phyloP scores from a whole-genome alignment of 768 basidiomycete genomes.

The Ephemerocybe angulata region DNA sequence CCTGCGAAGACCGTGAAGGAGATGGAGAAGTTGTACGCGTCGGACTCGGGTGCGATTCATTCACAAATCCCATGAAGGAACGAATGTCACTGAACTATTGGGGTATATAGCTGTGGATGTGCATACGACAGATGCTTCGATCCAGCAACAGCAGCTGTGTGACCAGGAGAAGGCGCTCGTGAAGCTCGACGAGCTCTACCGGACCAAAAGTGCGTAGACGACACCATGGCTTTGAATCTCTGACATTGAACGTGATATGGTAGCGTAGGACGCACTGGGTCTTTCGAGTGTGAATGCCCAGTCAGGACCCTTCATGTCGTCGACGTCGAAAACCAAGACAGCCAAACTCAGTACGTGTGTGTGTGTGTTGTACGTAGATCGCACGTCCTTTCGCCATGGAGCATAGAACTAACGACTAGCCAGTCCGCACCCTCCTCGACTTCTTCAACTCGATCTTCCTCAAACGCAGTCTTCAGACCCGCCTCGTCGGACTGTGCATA shows the following conservation, averaged over 20 bases:
- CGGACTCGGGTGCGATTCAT: slow-evolving; percentile 36
- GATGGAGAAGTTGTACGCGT: slow-evolving; percentile 73
- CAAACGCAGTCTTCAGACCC: slow-evolving; percentile 88
- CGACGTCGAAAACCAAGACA: slow-evolving; percentile 96
- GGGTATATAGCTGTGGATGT: not conserved
- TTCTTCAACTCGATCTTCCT: slow-evolving; percentile 87
- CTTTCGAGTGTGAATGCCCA: slow-evolving; percentile 83
- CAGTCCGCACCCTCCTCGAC: slow-evolving; percentile 91
- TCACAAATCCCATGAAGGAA: not conserved
- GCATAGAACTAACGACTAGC: not conserved
- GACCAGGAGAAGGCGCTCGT: slow-evolving; percentile 85
- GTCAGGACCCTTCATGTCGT: slow-evolving; percentile 83
- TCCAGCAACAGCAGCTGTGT: slow-evolving; percentile 53
- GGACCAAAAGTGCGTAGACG: slow-evolving; percentile 70
- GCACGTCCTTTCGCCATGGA: not conserved
- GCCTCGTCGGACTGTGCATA: slow-evolving; percentile 69
- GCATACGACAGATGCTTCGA: slow-evolving; percentile 31
- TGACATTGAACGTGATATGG: not conserved
- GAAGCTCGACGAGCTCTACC: slow-evolving; percentile 81
- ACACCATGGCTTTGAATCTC: not conserved
- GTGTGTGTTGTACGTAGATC: not conserved
- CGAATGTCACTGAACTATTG: not conserved
- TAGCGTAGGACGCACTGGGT: slow-evolving; percentile 66
- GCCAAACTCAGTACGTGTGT: slow-evolving; percentile 79
- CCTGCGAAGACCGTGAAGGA: slow-evolving; percentile 47